Conservation (phyloP, 2,329 filamentous ascomycete species). For the Didymosphaeria variabile region DNA sequence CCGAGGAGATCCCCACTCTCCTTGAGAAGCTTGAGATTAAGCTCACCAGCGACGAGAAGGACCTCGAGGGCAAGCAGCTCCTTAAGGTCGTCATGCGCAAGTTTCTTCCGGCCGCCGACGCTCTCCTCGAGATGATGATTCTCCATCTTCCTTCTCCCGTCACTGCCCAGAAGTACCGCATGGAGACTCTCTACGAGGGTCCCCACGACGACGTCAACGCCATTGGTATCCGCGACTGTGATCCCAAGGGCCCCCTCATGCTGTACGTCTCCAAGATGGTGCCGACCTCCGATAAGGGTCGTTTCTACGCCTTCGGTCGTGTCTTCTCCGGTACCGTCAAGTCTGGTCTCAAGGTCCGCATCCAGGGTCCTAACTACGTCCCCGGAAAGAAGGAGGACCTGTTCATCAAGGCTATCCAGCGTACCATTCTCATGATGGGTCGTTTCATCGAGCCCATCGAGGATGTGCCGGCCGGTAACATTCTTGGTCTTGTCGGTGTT, state of each 20-base stretch:
- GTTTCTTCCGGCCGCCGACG: slow-evolving; percentile 97
- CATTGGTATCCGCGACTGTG: slow-evolving; percentile 98
- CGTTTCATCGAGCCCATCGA: slow-evolving; percentile 99
- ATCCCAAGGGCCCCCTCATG: slow-evolving; percentile 98
- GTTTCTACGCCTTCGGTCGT: slow-evolving; percentile 99
- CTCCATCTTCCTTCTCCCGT: slow-evolving; percentile 96
- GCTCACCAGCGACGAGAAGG: slow-evolving; percentile 84
- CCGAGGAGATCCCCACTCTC: slow-evolving; percentile 83
- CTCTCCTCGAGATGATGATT: slow-evolving; percentile 99
- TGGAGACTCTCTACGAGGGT: slow-evolving; percentile 98
- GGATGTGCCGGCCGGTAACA: slow-evolving; percentile 99
- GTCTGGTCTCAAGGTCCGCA: slow-evolving; percentile 99
- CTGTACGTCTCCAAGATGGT: slow-evolving; percentile 99
- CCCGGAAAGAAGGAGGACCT: slow-evolving; percentile 99
- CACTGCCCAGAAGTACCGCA: slow-evolving; percentile 97
- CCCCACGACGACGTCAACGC: slow-evolving; percentile 89
- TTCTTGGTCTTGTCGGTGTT: slow-evolving; percentile 98
- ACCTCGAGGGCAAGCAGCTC: slow-evolving; percentile 96
- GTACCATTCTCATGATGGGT: slow-evolving; percentile 99
- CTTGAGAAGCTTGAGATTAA: slow-evolving; percentile 95
- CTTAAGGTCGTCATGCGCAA: slow-evolving; percentile 99
- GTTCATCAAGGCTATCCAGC: slow-evolving; percentile 99
- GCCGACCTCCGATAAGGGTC: slow-evolving; percentile 98
- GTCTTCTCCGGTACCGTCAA: slow-evolving; percentile 98
- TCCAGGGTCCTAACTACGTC: slow-evolving; percentile 98